These are phyloP conservation scores for Cordyceps militaris DNA, from an alignment of 2,329 filamentous ascomycete genomes.

Conservation along the genomic window DNA sequence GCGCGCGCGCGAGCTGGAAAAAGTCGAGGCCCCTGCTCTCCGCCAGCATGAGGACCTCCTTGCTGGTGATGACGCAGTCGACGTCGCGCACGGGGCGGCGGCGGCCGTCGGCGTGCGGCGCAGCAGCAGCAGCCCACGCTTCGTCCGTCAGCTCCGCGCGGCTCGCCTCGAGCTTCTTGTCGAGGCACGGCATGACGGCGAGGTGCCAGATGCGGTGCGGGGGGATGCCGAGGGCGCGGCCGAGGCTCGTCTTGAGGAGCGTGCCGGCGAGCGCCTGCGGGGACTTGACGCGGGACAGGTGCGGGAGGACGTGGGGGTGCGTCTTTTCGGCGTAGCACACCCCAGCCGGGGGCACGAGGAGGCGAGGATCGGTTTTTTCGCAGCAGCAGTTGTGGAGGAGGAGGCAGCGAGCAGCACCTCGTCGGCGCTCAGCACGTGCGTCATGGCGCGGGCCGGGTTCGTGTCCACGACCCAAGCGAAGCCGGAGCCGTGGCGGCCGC, in stretches of 20 bases:
- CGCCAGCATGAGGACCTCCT: conserved; percentile 85
- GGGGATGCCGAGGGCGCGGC: conserved; percentile 61
- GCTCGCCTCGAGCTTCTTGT: conserved; percentile 96
- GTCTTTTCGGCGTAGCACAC: conserved; percentile 99
- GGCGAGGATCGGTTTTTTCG: conserved; percentile 62
- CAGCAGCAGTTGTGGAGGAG: not conserved
- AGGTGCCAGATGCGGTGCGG: conserved; percentile 87
- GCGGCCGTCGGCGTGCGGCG: conserved; percentile 37
- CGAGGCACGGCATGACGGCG: conserved; percentile 96
- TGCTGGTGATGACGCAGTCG: conserved; percentile 95
- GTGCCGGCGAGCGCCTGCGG: conserved; percentile 90
- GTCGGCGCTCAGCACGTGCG: conserved; percentile 70
- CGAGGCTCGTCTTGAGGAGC: conserved; percentile 78
- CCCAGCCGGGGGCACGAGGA: conserved; percentile 89
- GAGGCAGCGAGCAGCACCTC: conserved; percentile 44
- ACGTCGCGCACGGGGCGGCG: conserved; percentile 69
- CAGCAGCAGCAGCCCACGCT: too few relatives aligned
- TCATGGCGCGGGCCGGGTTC: conserved; percentile 72
- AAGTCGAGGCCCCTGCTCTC: conserved; percentile 74
- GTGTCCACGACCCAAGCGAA: conserved; percentile 92
- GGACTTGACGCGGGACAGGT: conserved; percentile 86
- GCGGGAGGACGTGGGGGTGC: conserved; percentile 84
- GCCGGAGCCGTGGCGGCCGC: conserved; percentile 61
- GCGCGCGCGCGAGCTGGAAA: conserved; percentile 57
- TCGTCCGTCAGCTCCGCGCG: conserved; percentile 82